Base-by-base conservation (phyloP, 2,329 filamentous ascomycete species). In the Fusarium succisae region DNA sequence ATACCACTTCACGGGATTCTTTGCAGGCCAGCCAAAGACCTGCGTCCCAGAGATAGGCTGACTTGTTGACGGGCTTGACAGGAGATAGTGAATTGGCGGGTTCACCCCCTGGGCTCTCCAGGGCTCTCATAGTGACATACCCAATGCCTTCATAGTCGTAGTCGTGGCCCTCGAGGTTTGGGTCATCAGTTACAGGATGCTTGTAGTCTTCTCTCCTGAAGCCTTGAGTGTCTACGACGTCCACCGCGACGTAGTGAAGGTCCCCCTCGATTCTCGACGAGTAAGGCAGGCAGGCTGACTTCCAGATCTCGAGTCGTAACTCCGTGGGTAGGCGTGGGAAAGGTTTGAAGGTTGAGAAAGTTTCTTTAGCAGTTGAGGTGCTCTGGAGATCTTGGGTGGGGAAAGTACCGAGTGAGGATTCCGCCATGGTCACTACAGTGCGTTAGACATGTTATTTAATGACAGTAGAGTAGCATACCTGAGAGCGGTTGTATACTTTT, bases 1-100 rank as follows among this genome's bases (percentile, higher is more conserved):
- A 11, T 9, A 48, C 14, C 3, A 22, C 45, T 17, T 14, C 4
- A 3, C 63, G 57, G 0, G 70, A 69, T 30, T 72, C 69, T 20
- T n/a, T 54, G 20, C 70, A 69, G 18, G 69, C 47, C 20, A 8
- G 26, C 59, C 45, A 59, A 15, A 72, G 69, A 5, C 69, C 69
- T 8, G 14, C 59, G 30, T 73, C 44, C 55, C 64, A 72, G 8
- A 65, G 41, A 32, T 45, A 66, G n/a, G 60, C 70, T 1, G 70
- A 69, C 50, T 22, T 44, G 9, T 56, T 47, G 3, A 3, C 8
- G 7, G 0, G 13, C 1, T 30, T 47, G 44, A 10, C 18, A 9
- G 18, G 44, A 28, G 44, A 28, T 28, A 8, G 18, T 12, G 24
- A 22, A 28, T 15, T 11, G 2, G 6, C 7, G 1, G 20, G 10